Evolutionary conservation across 2,329 filamentous ascomycete species (phyloP), one percentile per base, ranked within the genome.

Genomic region (Pezicula rhizophila): DNA sequence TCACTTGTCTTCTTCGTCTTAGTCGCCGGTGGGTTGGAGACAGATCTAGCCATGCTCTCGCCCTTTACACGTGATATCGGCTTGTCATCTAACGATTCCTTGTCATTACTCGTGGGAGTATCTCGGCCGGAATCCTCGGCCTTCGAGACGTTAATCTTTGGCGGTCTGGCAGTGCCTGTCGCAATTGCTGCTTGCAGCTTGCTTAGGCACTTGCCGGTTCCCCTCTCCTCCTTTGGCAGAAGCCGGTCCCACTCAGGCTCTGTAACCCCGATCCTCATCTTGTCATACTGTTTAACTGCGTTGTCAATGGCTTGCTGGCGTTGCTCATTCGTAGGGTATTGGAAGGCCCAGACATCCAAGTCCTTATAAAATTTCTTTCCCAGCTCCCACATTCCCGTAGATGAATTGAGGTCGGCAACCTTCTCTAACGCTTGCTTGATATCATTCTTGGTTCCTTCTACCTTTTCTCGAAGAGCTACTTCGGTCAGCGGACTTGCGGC

Each of bases 201-300:
- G 66, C 81, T 84, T 31, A 85, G 65, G 45, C 75, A 77, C 45
- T 77, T 82, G 46, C 80, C 80, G 48, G 76, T 77, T 46, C 78
- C 78, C 45, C 81, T 71, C 48, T 84, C 79, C 42, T 76, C 71
- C 53, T 70, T 72, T 5, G 77, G 74, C 10, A 84, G 66, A n/a
- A 85, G 66, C 54, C 70, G 75, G 58, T 85, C 77, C 81, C 81
- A 85, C 46, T 79, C 73, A 0, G 74, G 72, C 49, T 83, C 79
- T 1, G 73, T 73, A 2, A 74, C 67, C 6, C 74, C 76, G 26
- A 84, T 55, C 34, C 81, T 71, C 63, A 78, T 72, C 61, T 76
- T 78, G 62, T 85, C 81, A 54, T 77, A 85, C 47, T 75, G 68
- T 51, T 70, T 74, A 49, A 82, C 72, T 12, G 81, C 80, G 56